Evolutionary conservation across 2,329 filamentous ascomycete genomes (phyloP), one percentile per base, ranked within the genome.

Genomic region (Coniella vitis): DNA sequence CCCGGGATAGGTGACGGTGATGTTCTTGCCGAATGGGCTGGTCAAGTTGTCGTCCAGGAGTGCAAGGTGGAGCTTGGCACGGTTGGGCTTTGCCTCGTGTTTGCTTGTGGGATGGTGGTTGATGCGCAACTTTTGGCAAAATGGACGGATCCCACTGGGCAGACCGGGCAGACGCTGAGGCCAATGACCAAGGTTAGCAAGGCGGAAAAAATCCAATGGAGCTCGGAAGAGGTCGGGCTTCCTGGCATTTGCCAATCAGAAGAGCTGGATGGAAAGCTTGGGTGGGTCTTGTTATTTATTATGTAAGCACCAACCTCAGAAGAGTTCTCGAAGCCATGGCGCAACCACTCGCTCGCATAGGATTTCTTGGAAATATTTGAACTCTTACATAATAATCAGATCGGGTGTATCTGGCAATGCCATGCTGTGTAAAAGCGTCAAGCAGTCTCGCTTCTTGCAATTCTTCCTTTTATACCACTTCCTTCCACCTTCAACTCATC

Each of bases 201-300:
- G 19, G 35, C 32, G 25, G 20, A 46, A 52, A 52, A 53, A 53
- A 48, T 51, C 45, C 45, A 40, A 51, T 48, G 49, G 45, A 51
- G 49, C 49, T 50, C 50, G 50, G 50, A 38, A 53, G 38, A 53
- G 50, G 44, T 49, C 50, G 50, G 50, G 39, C 47, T 44, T 20
- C 38, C 16, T n/a, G 21, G 19, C 7, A 35, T 48, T 45, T 20
- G 37, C 51, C 32, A 53, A 53, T 53, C 48, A 53, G 17, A 38
- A 5, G 7, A 7, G n/a, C 12, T 17, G n/a, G 45, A 42, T 20
- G 44, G n/a, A 32, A 43, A 53, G 51, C 51, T 53, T 22, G n/a
- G 35, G 44, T 45, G 48, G 48, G 40, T 40, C 25, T 4, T 0
- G 2, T 10, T 14, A 10, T n/a, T n/a, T 3, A 16, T 52, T 41